Evolutionary conservation across 176 grass and related monocot genomes (phyloP).

Genomic region (Triticum dicoccoides): DNA sequence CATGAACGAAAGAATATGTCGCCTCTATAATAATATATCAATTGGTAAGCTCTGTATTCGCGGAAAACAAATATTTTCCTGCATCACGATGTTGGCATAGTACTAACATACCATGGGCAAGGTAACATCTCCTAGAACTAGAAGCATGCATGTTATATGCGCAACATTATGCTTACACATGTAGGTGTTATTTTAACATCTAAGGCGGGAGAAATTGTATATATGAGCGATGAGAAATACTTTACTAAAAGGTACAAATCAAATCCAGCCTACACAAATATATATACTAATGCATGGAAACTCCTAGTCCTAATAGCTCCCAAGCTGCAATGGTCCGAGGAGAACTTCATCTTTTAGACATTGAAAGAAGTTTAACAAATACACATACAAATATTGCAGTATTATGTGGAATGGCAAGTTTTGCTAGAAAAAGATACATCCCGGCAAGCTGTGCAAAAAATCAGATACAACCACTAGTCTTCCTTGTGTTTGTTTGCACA

Average conservation of each 20-base stretch:
- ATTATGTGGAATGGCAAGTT: neutral
- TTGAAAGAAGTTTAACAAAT: neutral
- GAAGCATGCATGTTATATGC: neutral
- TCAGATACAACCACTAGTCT: neutral
- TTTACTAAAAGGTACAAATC: neutral
- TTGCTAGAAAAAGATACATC: neutral
- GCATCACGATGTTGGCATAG: too few relatives aligned
- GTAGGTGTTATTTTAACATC: neutral
- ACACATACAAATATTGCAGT: neutral
- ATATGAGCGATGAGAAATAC: neutral
- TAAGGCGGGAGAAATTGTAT: neutral
- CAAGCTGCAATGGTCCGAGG: neutral
- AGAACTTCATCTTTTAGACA: neutral
- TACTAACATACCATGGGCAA: neutral
- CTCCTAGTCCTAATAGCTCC: neutral
- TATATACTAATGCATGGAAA: neutral
- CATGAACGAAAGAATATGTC: neutral
- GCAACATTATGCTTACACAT: neutral
- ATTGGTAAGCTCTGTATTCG: neutral
- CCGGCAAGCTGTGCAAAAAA: neutral
- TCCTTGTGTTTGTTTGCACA: neutral
- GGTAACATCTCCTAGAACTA: too few relatives aligned
- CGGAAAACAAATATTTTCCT: neutral
- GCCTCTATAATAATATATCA: neutral
- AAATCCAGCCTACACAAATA: neutral